Conservation (phyloP, 345 rosid genomes). For the Nasturtium officinale region DNA sequence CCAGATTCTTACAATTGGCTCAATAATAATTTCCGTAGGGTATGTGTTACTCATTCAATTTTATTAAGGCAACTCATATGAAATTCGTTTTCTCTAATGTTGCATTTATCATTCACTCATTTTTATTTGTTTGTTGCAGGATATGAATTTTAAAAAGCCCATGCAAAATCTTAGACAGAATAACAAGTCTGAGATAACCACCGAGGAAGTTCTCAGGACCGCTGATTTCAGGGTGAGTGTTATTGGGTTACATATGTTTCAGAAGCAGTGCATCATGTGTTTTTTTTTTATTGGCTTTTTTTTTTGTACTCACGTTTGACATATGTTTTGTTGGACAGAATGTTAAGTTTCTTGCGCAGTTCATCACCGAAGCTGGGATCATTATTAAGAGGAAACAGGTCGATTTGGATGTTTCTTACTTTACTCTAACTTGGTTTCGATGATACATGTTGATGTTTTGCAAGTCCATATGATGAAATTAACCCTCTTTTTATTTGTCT, state of each 20-base stretch:
- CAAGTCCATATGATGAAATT: not conserved
- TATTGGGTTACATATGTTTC: slow-evolving; percentile 11
- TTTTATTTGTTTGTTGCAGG: slow-evolving; percentile 46
- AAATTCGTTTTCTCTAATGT: no score
- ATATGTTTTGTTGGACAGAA: slow-evolving; percentile 57
- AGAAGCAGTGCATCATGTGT: no score
- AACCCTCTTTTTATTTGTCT: slow-evolving; percentile 7
- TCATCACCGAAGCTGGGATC: slow-evolving; percentile 84
- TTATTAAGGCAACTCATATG: no score
- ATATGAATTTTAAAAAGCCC: slow-evolving; percentile 58
- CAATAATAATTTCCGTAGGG: slow-evolving; percentile 48
- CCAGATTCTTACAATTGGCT: slow-evolving; percentile 44
- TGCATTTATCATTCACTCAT: no score
- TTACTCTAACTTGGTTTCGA: slow-evolving; percentile 11
- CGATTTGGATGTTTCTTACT: slow-evolving; percentile 18
- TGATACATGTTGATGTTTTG: not conserved
- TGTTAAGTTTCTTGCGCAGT: slow-evolving; percentile 81
- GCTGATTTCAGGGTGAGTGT: slow-evolving; percentile 87
- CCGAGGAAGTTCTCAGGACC: slow-evolving; percentile 59
- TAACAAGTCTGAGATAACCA: slow-evolving; percentile 56
- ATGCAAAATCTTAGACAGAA: slow-evolving; percentile 37
- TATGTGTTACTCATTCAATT: no score
- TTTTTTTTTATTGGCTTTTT: not conserved
- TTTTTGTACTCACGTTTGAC: not conserved
- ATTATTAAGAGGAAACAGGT: slow-evolving; percentile 82